A percentile compares a stretch with the other conserved stretches of the same genome.
Conservation (phyloP, 306 rosid species). For the Notholithocarpus densiflorus region DNA sequence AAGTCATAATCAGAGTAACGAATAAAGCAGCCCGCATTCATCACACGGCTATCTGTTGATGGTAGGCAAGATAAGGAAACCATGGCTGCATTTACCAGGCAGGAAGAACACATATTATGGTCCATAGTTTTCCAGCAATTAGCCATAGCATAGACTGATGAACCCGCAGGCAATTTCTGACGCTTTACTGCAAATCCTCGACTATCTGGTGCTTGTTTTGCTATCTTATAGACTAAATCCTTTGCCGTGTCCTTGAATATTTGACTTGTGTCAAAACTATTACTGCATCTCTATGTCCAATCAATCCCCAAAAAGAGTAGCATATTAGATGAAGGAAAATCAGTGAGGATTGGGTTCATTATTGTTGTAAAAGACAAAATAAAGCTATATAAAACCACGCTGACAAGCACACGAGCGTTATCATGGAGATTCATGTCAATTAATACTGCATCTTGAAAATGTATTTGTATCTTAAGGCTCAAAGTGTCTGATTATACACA, state of each 20-base stretch:
- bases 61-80: slow-evolving; percentile 28
- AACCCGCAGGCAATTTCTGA: background rate
- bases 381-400: no score
- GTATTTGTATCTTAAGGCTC: no score
- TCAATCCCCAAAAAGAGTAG: background rate
- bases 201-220: background rate
- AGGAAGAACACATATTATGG: slow-evolving; percentile 13
- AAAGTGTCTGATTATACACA: no score
- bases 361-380: no score
- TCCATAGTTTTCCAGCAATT: slow-evolving; percentile 31
- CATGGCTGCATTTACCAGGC: slow-evolving; percentile 29
- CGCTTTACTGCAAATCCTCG: slow-evolving; percentile 11
- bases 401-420: no score
- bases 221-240: slow-evolving; percentile 7
- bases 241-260: background rate
- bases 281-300: slow-evolving; percentile 28
- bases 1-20: slow-evolving; percentile 39
- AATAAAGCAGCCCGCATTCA: slow-evolving; percentile 35
- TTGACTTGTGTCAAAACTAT: background rate
- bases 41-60: slow-evolving; percentile 28
- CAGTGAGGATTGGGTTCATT: no score
- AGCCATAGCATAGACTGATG: slow-evolving; percentile 22
- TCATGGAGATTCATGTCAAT: no score
- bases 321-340: background rate
- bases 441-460: no score